These are phyloP conservation scores for Protomyces inouyei DNA, from an alignment of 1,139 yeast genomes.

Conservation along the genomic window DNA sequence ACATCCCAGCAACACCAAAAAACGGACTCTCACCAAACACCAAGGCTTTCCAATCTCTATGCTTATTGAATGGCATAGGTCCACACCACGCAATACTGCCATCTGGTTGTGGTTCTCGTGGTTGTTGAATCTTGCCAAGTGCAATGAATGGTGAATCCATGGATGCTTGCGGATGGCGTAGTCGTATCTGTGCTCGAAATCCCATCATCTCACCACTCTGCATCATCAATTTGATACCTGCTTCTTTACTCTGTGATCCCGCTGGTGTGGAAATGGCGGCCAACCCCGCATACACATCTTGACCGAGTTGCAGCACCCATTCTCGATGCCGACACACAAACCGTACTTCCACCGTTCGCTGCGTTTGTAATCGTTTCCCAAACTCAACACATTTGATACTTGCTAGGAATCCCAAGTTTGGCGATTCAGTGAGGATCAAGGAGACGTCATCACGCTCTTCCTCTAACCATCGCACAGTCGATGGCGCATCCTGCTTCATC, in stretches of 20 bases:
- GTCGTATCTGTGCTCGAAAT: not conserved
- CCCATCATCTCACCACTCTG: slow-evolving; percentile 1
- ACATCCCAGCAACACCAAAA: not conserved
- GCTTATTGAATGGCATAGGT: not conserved
- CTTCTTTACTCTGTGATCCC: not conserved
- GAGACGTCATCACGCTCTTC: not conserved
- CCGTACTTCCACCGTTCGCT: not conserved
- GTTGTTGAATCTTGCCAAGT: not conserved
- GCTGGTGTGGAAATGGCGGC: not conserved
- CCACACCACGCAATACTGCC: slow-evolving; percentile 5
- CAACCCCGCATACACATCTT: not conserved
- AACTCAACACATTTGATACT: slow-evolving; percentile 1
- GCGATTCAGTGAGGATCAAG: slow-evolving; percentile 8
- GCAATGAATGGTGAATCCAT: slow-evolving; percentile 4
- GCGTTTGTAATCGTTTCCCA: slow-evolving; percentile 6
- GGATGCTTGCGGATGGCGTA: slow-evolving; percentile 8
- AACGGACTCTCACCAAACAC: slow-evolving; percentile 11
- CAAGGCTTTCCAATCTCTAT: slow-evolving; percentile 9
- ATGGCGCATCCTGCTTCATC: not conserved
- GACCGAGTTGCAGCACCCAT: slow-evolving; percentile 6
- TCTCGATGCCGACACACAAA: slow-evolving; percentile 17
- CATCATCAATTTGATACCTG: not conserved
- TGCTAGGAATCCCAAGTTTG: slow-evolving; percentile 15
- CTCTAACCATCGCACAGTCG: not conserved
- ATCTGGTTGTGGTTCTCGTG: not conserved